These are phyloP conservation scores for Rhododendron ovatum DNA, from an alignment of 148 eudicot species.

Conservation along the genomic window DNA sequence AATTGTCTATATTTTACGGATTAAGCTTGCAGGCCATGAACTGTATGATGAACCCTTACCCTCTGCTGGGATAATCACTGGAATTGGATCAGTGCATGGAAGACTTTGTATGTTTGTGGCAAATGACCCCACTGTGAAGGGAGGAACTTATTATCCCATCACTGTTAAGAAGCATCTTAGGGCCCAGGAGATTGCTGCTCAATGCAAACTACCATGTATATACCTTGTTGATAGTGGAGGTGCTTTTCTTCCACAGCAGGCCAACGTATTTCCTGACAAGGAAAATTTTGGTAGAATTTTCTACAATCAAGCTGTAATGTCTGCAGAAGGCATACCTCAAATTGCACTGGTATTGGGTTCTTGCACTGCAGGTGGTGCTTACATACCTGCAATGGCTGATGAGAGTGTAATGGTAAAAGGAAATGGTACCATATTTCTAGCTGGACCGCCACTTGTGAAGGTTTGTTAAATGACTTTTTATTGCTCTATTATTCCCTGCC, in stretches of 20 bases:
- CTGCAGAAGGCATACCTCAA: constrained; percentile 91
- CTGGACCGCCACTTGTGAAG: constrained; percentile 99
- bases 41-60: constrained; percentile 76
- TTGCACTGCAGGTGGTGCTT: constrained; percentile 98
- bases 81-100: constrained; percentile 96
- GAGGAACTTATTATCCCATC: constrained; percentile 96
- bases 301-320: constrained; percentile 93
- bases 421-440: constrained; percentile 97
- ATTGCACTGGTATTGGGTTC: constrained; percentile 95
- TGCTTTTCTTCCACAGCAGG: constrained; percentile 97
- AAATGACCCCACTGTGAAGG: constrained; percentile 96
- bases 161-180: constrained; percentile 93
- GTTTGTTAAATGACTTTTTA: constrained; percentile 34
- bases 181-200: constrained; percentile 96
- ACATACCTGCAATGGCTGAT: constrained; percentile 99
- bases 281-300: constrained; percentile 95
- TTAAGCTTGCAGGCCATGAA: constrained; percentile 92
- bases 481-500: neutral
- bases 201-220: constrained; percentile 83
- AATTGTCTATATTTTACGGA: constrained; percentile 12
- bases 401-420: constrained; percentile 99
- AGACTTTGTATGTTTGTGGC: constrained; percentile 95
- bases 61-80: constrained; percentile 90
- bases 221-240: constrained; percentile 99
- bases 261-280: constrained; percentile 96